phyloP scores from a whole-genome alignment of 352 stramenopile genomes.

The Plasmopara viticola region DNA sequence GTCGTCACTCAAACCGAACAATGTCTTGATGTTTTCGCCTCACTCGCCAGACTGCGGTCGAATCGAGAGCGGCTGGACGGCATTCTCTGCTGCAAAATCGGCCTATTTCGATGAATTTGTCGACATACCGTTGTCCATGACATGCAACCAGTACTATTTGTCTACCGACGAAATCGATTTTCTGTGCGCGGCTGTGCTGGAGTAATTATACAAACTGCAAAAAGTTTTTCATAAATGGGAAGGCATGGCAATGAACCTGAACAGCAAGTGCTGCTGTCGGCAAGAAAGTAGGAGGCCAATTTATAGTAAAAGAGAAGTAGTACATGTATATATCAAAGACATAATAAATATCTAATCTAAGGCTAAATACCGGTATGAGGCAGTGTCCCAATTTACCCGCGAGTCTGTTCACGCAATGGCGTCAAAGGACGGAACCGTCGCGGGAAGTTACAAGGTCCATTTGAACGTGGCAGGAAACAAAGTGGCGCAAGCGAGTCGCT shows the following conservation, averaged over 20 bases:
- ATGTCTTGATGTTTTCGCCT: conserved; percentile 42
- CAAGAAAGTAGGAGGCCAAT: conserved; percentile 21
- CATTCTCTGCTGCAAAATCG: conserved; percentile 31
- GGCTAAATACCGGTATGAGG: conserved; percentile 17
- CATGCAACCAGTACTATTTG: conserved; percentile 40
- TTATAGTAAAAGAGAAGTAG: conserved; percentile 7
- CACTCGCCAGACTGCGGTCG: conserved; percentile 49
- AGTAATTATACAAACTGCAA: conserved; percentile 24
- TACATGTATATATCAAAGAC: conserved; percentile 14
- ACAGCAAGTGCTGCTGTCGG: conserved; percentile 53
- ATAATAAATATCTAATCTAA: conserved; percentile 23
- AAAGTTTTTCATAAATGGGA: neutral
- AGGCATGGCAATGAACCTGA: conserved; percentile 5
- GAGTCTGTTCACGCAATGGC: conserved; percentile 5
- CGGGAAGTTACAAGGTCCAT: conserved; percentile 26
- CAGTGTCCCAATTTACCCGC: neutral
- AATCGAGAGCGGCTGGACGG: conserved; percentile 51
- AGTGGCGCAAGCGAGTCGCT: conserved; percentile 2
- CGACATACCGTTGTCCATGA: conserved; percentile 16
- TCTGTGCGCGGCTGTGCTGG: conserved; percentile 72
- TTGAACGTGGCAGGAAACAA: conserved; percentile 9
- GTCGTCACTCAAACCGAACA: conserved; percentile 23
- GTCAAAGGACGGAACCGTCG: conserved; percentile 19
- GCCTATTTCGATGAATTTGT: conserved; percentile 20
- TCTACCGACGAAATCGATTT: conserved; percentile 85